Evolutionary conservation across 139 green algal species (phyloP).

Genomic region (Penium margaritaceum): DNA sequence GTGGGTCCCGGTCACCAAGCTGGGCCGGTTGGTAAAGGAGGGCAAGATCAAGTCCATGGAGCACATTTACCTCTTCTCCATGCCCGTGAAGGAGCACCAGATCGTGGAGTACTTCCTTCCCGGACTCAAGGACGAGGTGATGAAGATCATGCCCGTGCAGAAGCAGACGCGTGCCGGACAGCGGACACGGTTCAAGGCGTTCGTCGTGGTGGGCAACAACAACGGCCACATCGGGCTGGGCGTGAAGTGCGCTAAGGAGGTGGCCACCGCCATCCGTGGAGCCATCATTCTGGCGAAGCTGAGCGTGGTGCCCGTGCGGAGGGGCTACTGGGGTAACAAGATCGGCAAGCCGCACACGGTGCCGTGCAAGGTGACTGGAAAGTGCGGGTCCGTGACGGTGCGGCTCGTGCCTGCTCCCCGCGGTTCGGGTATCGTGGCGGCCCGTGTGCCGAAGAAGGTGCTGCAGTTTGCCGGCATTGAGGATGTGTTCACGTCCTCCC

Average conservation of each 20-base stretch:
- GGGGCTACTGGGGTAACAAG: slow-evolving; percentile 90
- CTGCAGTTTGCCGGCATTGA: slow-evolving; percentile 98
- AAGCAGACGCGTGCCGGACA: slow-evolving; percentile 99
- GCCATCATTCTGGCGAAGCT: slow-evolving; percentile 98
- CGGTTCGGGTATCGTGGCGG: slow-evolving; percentile 93
- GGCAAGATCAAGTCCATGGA: slow-evolving; percentile 98
- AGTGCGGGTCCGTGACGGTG: slow-evolving; percentile 91
- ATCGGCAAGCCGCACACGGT: slow-evolving; percentile 79
- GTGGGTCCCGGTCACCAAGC: slow-evolving; percentile 97
- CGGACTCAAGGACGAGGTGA: slow-evolving; percentile 54
- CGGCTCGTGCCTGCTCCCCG: slow-evolving; percentile 93
- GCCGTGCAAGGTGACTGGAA: slow-evolving; percentile 87
- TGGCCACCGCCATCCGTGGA: slow-evolving; percentile 91
- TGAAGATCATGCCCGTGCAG: slow-evolving; percentile 99
- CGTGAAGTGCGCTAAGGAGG: slow-evolving; percentile 99
- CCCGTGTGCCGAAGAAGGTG: slow-evolving; percentile 96
- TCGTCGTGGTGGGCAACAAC: slow-evolving; percentile 96
- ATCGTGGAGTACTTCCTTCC: slow-evolving; percentile 58
- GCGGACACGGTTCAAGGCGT: slow-evolving; percentile 98
- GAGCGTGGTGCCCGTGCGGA: slow-evolving; percentile 80
- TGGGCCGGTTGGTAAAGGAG: slow-evolving; percentile 95
- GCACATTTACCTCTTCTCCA: slow-evolving; percentile 98
- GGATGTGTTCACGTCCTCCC: slow-evolving; percentile 95
- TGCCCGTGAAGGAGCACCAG: slow-evolving; percentile 87
- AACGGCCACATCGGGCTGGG: slow-evolving; percentile 96